phyloP scores from a whole-genome alignment of 1,284 basidiomycete genomes.

The Termitomyces sp. region DNA sequence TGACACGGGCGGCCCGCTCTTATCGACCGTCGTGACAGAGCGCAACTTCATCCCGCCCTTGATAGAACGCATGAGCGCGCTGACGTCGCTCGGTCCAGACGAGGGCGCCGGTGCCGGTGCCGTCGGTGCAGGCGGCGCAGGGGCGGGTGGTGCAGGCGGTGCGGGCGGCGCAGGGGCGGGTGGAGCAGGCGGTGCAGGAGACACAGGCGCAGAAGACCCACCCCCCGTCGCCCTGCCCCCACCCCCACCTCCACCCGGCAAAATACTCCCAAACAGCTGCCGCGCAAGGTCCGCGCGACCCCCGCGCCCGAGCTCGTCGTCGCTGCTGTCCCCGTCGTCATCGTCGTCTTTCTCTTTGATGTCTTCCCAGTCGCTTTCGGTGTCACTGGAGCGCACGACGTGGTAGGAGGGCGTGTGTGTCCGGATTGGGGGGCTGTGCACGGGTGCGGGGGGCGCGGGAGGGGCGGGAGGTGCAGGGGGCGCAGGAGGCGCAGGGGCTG shows the following conservation, averaged over 20 bases:
- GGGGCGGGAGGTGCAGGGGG: slow-evolving; percentile 25
- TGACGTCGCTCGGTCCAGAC: slow-evolving; percentile 44
- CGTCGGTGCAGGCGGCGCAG: slow-evolving; percentile 27
- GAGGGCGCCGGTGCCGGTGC: slow-evolving; percentile 26
- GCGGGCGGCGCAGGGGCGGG: too few relatives aligned
- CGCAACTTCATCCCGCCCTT: slow-evolving; percentile 73
- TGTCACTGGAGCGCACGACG: slow-evolving; percentile 16
- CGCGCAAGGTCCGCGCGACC: slow-evolving; percentile 72
- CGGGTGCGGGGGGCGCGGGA: background rate
- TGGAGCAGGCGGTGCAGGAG: slow-evolving; percentile 25
- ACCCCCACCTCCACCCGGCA: slow-evolving; percentile 39
- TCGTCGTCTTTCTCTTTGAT: slow-evolving; percentile 64
- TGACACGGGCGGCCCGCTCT: slow-evolving; percentile 63
- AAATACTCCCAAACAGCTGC: slow-evolving; percentile 69
- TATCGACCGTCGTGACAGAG: slow-evolving; percentile 83
- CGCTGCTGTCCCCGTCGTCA: slow-evolving; percentile 57
- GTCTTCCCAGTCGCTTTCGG: slow-evolving; percentile 85
- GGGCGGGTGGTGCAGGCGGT: slow-evolving; percentile 24
- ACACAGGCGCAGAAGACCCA: slow-evolving; percentile 28
- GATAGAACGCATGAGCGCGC: slow-evolving; percentile 79
- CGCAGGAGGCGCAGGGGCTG: slow-evolving; percentile 33
- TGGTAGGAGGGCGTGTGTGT: too few relatives aligned
- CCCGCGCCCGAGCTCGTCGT: slow-evolving; percentile 64
- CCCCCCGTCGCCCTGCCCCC: slow-evolving; percentile 21
- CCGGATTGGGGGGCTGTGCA: background rate